A percentile compares a stretch with the other conserved stretches of the same genome.
Evolutionary conservation across 129 eudicot genomes (phyloP).

Genomic region (Silybum marianum): DNA sequence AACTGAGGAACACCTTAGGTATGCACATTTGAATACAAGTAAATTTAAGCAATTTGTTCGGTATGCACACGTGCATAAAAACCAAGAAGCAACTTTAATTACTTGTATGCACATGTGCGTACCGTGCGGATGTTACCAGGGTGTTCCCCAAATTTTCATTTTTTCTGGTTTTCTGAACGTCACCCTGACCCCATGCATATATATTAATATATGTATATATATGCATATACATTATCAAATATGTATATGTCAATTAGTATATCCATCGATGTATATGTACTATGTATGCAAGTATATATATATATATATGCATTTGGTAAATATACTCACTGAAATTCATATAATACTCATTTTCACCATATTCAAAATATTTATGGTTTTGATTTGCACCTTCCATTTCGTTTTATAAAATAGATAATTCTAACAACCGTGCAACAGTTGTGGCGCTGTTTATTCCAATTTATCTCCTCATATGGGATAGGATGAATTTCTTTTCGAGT

Average conservation of each 20-base stretch:
- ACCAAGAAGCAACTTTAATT: no score
- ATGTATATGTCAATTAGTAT: neutral
- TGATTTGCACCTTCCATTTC: neutral
- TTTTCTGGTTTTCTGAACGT: no score
- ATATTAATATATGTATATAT: no score
- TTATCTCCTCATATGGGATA: constrained; percentile 49
- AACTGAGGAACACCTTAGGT: no score
- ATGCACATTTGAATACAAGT: no score
- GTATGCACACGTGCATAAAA: no score
- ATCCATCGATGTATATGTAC: neutral
- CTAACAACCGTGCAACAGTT: constrained; percentile 59
- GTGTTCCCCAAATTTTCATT: no score
- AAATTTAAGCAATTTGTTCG: no score
- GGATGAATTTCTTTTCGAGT: constrained; percentile 62
- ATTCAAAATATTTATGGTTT: neutral
- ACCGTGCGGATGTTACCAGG: no score
- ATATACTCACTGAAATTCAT: neutral
- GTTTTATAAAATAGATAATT: neutral
- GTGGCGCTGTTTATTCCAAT: constrained; percentile 78
- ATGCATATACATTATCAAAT: neutral
- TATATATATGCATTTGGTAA: neutral
- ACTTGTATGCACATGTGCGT: no score
- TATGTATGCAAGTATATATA: neutral
- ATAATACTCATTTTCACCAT: neutral
- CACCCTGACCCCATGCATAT: no score